These are phyloP conservation scores for Rubia balearica DNA, from an alignment of 305 asterid genomes.

Conservation along the genomic window DNA sequence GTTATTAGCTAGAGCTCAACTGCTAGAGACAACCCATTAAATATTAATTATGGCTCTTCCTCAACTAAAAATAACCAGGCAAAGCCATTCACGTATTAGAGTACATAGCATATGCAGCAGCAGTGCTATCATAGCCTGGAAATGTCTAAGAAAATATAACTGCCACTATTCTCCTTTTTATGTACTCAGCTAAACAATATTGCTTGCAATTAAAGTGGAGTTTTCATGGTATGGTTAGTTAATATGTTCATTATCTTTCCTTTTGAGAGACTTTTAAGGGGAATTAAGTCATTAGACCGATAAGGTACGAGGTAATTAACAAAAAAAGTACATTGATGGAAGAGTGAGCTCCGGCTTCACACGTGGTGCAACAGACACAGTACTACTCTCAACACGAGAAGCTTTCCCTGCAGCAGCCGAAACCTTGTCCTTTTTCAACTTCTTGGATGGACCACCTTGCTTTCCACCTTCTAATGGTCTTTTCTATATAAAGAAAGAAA, in stretches of 20 bases:
- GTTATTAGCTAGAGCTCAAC: not conserved
- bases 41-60: not conserved
- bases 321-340: constrained; percentile 58
- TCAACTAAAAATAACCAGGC: not conserved
- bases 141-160: not conserved
- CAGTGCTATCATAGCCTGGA: not conserved
- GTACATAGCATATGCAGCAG: not conserved
- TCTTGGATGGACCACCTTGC: constrained; percentile 64
- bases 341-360: constrained; percentile 81
- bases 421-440: constrained; percentile 75
- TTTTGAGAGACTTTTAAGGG: not conserved
- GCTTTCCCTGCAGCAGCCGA: constrained; percentile 61
- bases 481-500: constrained; percentile 32
- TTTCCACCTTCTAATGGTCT: constrained; percentile 68
- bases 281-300: not conserved
- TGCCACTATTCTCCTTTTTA: not conserved
- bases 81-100: not conserved
- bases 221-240: not conserved
- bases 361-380: constrained; percentile 65
- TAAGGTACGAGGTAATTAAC: not conserved
- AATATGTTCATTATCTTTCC: not conserved
- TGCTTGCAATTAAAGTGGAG: not conserved
- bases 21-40: not conserved
- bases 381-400: constrained; percentile 55
- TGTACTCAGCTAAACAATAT: not conserved